Conservation (phyloP, 108 stramenopile species). For the Asterionellopsis glacialis region DNA sequence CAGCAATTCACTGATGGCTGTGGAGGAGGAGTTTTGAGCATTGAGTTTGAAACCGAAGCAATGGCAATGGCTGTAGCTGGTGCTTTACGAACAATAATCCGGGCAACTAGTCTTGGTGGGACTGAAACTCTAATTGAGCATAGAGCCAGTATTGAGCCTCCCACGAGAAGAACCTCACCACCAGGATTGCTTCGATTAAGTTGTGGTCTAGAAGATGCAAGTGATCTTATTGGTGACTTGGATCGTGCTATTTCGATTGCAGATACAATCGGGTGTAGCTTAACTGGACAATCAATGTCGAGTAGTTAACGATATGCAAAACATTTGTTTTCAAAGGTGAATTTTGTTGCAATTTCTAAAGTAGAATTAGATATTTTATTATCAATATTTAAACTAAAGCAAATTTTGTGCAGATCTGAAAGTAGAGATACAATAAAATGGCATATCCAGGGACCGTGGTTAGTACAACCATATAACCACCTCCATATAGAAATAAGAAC, state of each 20-base stretch:
- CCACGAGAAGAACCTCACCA: constrained; percentile 60
- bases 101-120: constrained; percentile 94
- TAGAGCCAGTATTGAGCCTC: constrained; percentile 88
- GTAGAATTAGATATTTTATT: not conserved
- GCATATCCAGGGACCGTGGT: constrained; percentile 10
- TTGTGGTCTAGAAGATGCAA: constrained; percentile 80
- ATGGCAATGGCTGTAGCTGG: constrained; percentile 79
- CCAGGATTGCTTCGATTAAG: constrained; percentile 83
- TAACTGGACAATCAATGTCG: too few relatives aligned
- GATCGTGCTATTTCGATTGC: constrained; percentile 56
- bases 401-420: not conserved
- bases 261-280: not conserved
- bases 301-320: not conserved
- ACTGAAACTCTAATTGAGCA: constrained; percentile 94
- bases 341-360: not conserved
- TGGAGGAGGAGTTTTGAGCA: constrained; percentile 88
- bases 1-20: constrained; percentile 40
- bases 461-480: not conserved
- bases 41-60: constrained; percentile 68
- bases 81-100: constrained; percentile 53
- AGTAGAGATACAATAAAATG: not conserved
- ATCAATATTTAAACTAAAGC: not conserved
- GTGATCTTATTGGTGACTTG: constrained; percentile 82
- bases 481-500: not conserved
- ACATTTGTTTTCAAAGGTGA: not conserved